phyloP scores from a whole-genome alignment of 2,329 filamentous ascomycete genomes.

The Dactylella cylindrospora region DNA sequence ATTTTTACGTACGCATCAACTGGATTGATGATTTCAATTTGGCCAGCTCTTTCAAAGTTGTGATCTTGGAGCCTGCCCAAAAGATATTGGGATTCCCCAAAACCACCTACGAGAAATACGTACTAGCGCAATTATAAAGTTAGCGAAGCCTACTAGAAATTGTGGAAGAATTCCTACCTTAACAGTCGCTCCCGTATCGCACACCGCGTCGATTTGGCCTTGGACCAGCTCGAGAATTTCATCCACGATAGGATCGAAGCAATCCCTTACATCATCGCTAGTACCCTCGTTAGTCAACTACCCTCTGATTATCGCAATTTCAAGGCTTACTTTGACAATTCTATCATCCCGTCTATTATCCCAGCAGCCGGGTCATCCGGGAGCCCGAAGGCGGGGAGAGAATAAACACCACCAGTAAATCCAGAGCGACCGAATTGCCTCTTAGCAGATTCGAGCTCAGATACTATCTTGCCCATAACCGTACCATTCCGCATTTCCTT shows the following conservation, averaged over 20 bases:
- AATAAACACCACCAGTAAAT: conserved; percentile 15
- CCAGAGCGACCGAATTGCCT: conserved; percentile 26
- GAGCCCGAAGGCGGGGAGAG: conserved; percentile 29
- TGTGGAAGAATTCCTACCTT: conserved; percentile 14
- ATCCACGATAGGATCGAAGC: conserved; percentile 74
- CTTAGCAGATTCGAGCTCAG: conserved; percentile 35
- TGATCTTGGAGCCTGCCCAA: conserved; percentile 10
- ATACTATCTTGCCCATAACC: conserved; percentile 32
- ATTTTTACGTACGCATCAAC: conserved; percentile 30
- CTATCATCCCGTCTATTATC: conserved; percentile 36
- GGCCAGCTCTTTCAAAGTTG: conserved; percentile 12
- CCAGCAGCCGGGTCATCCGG: conserved; percentile 29
- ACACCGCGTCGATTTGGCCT: conserved; percentile 67
- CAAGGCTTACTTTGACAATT: conserved; percentile 30
- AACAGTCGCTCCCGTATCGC: conserved; percentile 49
- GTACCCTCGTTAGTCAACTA: too few relatives aligned
- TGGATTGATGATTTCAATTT: conserved; percentile 42
- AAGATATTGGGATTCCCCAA: conserved; percentile 42
- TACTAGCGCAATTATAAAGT: conserved; percentile 15
- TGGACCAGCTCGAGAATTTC: conserved; percentile 69
- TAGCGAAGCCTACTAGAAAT: background rate
- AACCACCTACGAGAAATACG: conserved; percentile 40
- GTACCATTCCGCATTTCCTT: conserved; percentile 26
- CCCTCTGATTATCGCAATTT: conserved; percentile 62
- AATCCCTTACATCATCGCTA: conserved; percentile 68